phyloP scores from a whole-genome alignment of 495 filamentous ascomycete genomes.

The Talaromyces wortmannii region DNA sequence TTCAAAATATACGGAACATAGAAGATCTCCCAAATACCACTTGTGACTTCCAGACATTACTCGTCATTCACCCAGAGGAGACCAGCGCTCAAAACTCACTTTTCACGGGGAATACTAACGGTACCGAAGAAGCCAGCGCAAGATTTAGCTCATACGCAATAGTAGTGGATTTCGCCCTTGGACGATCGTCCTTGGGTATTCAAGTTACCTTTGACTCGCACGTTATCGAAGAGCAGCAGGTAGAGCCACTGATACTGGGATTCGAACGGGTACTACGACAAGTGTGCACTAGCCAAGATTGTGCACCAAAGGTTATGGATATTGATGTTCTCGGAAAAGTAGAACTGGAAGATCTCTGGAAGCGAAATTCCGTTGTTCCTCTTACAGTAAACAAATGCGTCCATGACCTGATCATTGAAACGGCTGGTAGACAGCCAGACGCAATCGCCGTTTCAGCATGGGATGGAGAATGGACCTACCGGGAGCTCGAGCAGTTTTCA shows the following conservation, averaged over 20 bases:
- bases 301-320: neutral
- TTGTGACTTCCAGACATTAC: conserved; percentile 1
- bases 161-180: neutral
- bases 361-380: conserved; percentile 8
- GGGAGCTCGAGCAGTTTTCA: conserved; percentile 33
- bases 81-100: neutral
- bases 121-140: neutral
- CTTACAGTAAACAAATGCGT: conserved; percentile 20
- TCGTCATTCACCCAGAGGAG: conserved; percentile 3
- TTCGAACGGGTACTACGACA: neutral
- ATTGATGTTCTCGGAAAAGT: conserved; percentile 5
- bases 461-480: conserved; percentile 45
- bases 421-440: conserved; percentile 17
- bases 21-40: conserved; percentile 1
- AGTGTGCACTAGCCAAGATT: neutral
- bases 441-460: conserved; percentile 24
- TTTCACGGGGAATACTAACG: too few relatives aligned
- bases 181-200: conserved; percentile 7
- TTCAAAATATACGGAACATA: conserved; percentile 23
- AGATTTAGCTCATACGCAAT: conserved; percentile 19
- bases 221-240: neutral
- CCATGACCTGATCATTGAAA: conserved; percentile 29
- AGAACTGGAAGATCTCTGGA: conserved; percentile 9
- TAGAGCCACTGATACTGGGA: neutral
- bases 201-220: neutral